Evolutionary conservation across 2,329 filamentous ascomycete genomes (phyloP), one percentile per base, ranked within the genome.

Genomic region (Alternaria gansuensis): DNA sequence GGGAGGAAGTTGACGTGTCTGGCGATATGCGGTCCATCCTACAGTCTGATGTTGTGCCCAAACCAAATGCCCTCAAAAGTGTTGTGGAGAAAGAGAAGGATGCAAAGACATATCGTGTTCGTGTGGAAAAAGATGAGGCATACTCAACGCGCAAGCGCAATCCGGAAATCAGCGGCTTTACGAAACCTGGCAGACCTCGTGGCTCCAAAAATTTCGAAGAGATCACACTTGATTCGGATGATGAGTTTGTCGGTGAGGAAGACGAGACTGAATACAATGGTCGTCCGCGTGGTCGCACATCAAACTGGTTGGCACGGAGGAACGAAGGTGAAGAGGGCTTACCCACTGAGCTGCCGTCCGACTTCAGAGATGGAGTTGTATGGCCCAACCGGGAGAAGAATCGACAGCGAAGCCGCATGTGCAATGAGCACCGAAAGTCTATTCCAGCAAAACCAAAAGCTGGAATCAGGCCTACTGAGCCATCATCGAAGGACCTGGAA

Each of bases 201-300:
- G 65, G 65, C 10, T 61, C 65, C 6, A 58, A 44, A 17, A 63
- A 77, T 21, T 82, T 79, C 51, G 81, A 83, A 65, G 81, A 83
- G 52, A 75, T 82, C 21, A 78, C 78, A 11, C 72, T 83, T 33
- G 81, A 79, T 28, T 80, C 79, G 2, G 80, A 82, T 24, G 77
- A 79, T 3, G 81, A 82, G 14, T 65, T 71, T 9, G 70, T 65
- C 3, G 68, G 70, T n/a, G 67, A 69, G 8, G 54, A 64, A 13
- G 66, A 68, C 9, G 62, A 61, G 10, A 49, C 44, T 4, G 62
- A 59, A 28, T 57, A 60, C 3, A 58, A 62, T 24, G 63, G 65
- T 28, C 69, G 64, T 5, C 41, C 63, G 14, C 66, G 66, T 24
- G 65, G 65, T 28, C 68, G 77, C 33, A 60, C 69, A 14, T 79